A percentile compares a stretch with the other conserved stretches of the same genome.
These are phyloP conservation scores for Candida mattraensis DNA, from an alignment of 805 yeast genomes.

Conservation along the genomic window DNA sequence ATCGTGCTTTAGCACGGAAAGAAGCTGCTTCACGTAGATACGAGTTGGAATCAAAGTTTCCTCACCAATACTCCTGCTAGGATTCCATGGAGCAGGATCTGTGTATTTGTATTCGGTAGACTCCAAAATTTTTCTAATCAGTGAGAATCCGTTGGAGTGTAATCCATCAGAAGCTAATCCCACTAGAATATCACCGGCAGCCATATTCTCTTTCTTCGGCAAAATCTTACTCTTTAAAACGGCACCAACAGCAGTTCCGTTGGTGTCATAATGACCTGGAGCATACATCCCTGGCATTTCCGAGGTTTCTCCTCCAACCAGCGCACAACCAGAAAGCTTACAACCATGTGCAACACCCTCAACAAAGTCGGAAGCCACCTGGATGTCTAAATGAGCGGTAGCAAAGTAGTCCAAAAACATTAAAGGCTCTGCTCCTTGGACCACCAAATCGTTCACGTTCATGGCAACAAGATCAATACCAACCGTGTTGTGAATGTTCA, in stretches of 20 bases:
- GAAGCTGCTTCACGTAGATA: constrained; percentile 88
- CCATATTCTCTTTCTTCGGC: constrained; percentile 70
- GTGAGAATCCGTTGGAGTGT: constrained; percentile 95
- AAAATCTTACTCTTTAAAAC: constrained; percentile 72
- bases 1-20: constrained; percentile 68
- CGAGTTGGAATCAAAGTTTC: constrained; percentile 87
- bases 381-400: constrained; percentile 83
- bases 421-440: constrained; percentile 98
- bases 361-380: constrained; percentile 84
- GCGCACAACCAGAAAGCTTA: constrained; percentile 91
- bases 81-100: constrained; percentile 84
- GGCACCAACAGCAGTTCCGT: constrained; percentile 98
- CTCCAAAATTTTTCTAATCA: constrained; percentile 89
- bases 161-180: constrained; percentile 92
- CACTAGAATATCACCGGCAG: constrained; percentile 74
- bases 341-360: constrained; percentile 97
- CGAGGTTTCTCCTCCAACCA: constrained; percentile 98
- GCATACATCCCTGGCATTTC: constrained; percentile 99
- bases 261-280: constrained; percentile 94
- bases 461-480: constrained; percentile 98
- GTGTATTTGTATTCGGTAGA: constrained; percentile 68
- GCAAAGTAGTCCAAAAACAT: constrained; percentile 96
- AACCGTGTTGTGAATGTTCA: constrained; percentile 91
- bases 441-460: constrained; percentile 97
- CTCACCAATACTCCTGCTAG: constrained; percentile 73